Evolutionary conservation across 192 early-diverging fungal genomes (phyloP).

Genomic region (Obelidium mucronatum): DNA sequence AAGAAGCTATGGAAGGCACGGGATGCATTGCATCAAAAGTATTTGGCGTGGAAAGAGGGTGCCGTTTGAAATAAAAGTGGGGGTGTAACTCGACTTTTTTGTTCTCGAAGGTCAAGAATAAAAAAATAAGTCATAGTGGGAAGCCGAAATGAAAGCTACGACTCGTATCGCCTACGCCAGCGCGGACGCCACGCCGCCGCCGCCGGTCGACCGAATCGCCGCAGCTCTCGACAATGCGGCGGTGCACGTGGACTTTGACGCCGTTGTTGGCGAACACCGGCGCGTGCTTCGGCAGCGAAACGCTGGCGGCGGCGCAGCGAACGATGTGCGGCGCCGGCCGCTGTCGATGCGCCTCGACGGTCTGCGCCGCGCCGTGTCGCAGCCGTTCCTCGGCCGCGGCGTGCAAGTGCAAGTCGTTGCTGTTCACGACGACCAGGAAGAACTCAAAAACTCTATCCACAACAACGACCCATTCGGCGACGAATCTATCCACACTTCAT

Average conservation of each 20-base stretch:
- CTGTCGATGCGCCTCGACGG: neutral
- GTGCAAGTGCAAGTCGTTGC: neutral
- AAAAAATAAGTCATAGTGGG: neutral
- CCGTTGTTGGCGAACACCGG: too few species aligned
- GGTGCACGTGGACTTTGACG: conserved; percentile 2
- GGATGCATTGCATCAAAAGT: neutral
- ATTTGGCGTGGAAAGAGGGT: neutral
- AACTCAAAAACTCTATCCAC: too few species aligned
- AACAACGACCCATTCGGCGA: too few species aligned
- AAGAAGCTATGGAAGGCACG: neutral
- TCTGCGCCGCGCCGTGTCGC: neutral
- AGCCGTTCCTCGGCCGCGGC: neutral
- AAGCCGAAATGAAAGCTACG: neutral
- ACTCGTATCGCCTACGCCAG: neutral
- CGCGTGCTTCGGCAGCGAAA: too few species aligned
- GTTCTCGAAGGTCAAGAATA: neutral
- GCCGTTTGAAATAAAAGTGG: neutral
- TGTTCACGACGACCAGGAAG: neutral
- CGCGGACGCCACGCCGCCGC: neutral
- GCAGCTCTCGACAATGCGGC: neutral
- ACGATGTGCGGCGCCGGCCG: neutral
- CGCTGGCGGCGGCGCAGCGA: neutral
- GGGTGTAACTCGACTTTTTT: too few species aligned
- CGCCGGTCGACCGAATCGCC: neutral
- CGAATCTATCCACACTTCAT: too few species aligned